Evolutionary conservation across 2,329 filamentous ascomycete genomes (phyloP).

Genomic region (Hirsutella minnesotensis): DNA sequence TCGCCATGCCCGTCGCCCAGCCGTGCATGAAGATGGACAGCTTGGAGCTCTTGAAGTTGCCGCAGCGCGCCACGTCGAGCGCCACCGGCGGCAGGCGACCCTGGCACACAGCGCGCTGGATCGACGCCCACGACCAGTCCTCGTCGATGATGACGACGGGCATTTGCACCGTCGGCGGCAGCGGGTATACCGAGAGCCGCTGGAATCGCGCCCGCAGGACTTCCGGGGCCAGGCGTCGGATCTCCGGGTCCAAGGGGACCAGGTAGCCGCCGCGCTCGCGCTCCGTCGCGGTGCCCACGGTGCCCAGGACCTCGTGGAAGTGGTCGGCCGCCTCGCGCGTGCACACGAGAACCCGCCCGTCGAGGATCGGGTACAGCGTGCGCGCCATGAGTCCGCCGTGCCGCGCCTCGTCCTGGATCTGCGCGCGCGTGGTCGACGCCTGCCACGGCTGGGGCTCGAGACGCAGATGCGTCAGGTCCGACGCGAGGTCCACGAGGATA

Average conservation of each 20-base stretch:
- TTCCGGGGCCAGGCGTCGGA: constrained; percentile 4
- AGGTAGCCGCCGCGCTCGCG: constrained; percentile 21
- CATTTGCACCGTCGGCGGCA: constrained; percentile 20
- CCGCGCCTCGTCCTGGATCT: constrained; percentile 22
- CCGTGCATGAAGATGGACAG: constrained; percentile 27
- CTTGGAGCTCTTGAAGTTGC: constrained; percentile 23
- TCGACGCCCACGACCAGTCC: constrained; percentile 14
- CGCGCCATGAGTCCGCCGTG: constrained; percentile 20
- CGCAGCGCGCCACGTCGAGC: constrained; percentile 18
- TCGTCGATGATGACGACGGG: constrained; percentile 20
- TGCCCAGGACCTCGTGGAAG: constrained; percentile 23
- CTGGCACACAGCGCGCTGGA: constrained; percentile 12
- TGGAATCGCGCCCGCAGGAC: constrained; percentile 16
- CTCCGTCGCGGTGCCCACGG: constrained; percentile 25
- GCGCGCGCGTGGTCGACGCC: constrained; percentile 16
- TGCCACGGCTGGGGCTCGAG: constrained; percentile 23
- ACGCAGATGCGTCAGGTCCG: constrained; percentile 24
- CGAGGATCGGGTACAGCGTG: constrained; percentile 22
- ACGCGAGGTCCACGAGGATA: constrained; percentile 26
- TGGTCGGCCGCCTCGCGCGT: constrained; percentile 26
- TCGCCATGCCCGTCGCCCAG: constrained; percentile 21
- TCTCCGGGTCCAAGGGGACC: constrained; percentile 14
- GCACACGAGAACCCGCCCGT: constrained; percentile 20
- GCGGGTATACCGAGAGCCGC: constrained; percentile 17
- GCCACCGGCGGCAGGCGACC: constrained; percentile 20